Evolutionary conservation across 768 basidiomycete genomes (phyloP).

Genomic region (Russula earlei): DNA sequence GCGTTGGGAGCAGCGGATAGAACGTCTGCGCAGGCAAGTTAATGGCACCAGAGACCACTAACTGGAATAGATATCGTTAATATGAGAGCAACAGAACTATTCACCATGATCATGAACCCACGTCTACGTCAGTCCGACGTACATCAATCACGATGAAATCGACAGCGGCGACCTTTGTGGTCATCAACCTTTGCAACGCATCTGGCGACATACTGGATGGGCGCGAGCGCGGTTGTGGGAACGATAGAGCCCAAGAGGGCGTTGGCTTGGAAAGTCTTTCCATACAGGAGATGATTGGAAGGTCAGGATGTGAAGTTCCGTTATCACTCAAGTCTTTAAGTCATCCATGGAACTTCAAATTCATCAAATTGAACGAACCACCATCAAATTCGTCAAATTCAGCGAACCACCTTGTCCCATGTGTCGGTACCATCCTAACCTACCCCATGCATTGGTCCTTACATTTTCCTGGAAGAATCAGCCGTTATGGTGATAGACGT

Average conservation of each 20-base stretch:
- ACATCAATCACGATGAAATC: constrained; percentile 32
- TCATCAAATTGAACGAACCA: not conserved
- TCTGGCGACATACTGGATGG: constrained; percentile 20
- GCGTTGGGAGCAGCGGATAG: constrained; percentile 28
- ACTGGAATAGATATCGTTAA: constrained; percentile 7
- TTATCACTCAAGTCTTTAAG: not conserved
- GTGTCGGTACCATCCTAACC: too few species aligned
- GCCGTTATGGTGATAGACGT: not conserved
- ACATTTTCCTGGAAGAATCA: not conserved
- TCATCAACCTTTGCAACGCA: constrained; percentile 22
- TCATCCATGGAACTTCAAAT: too few species aligned
- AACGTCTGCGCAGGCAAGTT: constrained; percentile 40
- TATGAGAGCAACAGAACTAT: not conserved
- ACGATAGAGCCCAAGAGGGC: constrained; percentile 19
- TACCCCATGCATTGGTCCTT: not conserved
- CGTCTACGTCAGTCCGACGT: constrained; percentile 32
- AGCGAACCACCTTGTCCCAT: too few species aligned
- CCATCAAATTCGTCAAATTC: not conserved
- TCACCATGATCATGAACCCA: constrained; percentile 13
- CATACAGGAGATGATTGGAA: not conserved
- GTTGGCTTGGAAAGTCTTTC: not conserved
- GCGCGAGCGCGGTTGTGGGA: constrained; percentile 18
- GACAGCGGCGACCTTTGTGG: constrained; percentile 15
- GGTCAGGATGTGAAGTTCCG: not conserved
- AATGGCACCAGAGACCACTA: constrained; percentile 29